A percentile compares a stretch with the other conserved stretches of the same genome.
Conservation (phyloP, 495 filamentous ascomycete species). For the Aspergillus cavernicola region DNA sequence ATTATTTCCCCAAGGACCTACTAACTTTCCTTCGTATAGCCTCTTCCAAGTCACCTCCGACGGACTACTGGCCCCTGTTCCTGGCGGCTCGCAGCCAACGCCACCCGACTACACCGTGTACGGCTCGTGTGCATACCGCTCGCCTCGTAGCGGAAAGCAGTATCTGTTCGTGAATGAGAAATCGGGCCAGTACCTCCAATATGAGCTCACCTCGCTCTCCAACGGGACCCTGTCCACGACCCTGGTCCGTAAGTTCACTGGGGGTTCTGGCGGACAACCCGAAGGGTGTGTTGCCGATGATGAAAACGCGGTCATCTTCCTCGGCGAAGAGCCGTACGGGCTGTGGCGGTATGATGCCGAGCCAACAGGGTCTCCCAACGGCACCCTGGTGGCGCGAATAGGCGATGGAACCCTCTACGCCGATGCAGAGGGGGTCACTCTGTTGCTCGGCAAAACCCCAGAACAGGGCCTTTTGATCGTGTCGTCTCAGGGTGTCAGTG, state of each 20-base stretch:
- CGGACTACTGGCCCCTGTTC: background rate
- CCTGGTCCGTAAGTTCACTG: background rate
- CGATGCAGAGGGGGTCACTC: background rate
- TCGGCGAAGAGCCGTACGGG: background rate
- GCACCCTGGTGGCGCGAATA: background rate
- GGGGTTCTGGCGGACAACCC: background rate
- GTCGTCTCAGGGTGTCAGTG: background rate
- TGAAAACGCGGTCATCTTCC: conserved; percentile 1
- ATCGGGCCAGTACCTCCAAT: background rate
- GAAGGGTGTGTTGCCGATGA: conserved; percentile 6
- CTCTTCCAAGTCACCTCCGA: conserved; percentile 4
- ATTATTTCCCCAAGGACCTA: background rate
- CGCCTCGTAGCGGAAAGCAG: background rate
- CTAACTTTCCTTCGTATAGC: background rate
- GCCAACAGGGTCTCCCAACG: background rate
- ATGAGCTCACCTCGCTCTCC: background rate
- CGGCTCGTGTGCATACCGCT: conserved; percentile 6
- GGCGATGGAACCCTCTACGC: conserved; percentile 2
- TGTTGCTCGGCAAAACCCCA: background rate
- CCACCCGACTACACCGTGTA: conserved; percentile 5
- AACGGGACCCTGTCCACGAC: background rate
- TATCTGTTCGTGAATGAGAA: conserved; percentile 6
- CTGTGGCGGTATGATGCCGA: conserved; percentile 6
- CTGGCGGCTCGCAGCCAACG: background rate
- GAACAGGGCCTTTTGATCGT: background rate